Evolutionary conservation across 257 asterid genomes (phyloP), one percentile per base, ranked within the genome.

Genomic region (Nicotiana knightiana): DNA sequence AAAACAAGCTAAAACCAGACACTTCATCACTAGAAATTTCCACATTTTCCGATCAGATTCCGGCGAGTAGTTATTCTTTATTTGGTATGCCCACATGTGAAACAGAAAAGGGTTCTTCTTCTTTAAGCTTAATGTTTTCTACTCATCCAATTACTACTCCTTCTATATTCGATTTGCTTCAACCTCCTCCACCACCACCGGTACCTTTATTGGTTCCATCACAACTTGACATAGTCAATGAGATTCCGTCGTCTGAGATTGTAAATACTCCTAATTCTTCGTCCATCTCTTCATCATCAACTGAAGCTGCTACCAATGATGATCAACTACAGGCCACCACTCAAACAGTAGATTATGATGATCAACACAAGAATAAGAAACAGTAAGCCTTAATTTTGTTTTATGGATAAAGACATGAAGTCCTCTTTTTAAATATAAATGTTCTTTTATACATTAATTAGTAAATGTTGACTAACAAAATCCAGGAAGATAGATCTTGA

Each of bases 281-380:
- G 1, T 86, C 89, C 5, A 64, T 92, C 11, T 93, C 97, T 3
- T 91, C 97, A 0, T 91, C 97, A 1, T 92, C 98, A 0, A 88
- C 88, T 3, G 97, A 94, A 81, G 92, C 86, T 6, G 89, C 81
- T 24, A 81, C 88, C 5, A 89, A 82, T 77, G 92, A 84, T 67
- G 87, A 76, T n/a, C 88, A 81, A 67, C 48, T 43, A 43, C 79
- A 76, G 58, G 24, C 15, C 75, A 70, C 8, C 75, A 80, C 51
- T 9, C 85, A 82, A 58, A 53, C 79, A 6, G 85, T 26, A 3
- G 86, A 87, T 71, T 87, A 68, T 1, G 87, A 82, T 6, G 86
- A 91, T 85, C 87, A 86, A 83, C 88, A 86, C n/a, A 90, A 86
- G 84, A 77, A 83, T 62, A 93, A 87, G 79, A 87, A 88, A 84